Conservation (phyloP, 768 basidiomycete genomes). For the Mrakia gelida region DNA sequence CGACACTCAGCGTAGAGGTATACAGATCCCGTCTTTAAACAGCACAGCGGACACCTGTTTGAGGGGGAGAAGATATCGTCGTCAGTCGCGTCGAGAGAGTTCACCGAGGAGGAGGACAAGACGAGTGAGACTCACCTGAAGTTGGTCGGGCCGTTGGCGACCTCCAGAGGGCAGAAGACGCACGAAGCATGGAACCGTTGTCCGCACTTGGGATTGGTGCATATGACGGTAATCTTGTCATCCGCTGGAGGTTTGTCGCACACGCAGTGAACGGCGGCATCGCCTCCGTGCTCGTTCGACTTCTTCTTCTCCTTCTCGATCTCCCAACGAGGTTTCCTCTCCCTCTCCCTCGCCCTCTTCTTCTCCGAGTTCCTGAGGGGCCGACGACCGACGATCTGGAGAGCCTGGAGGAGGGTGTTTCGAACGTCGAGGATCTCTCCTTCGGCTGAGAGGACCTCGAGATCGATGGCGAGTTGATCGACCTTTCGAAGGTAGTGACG, state of each 20-base stretch:
- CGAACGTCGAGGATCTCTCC: conserved; percentile 10
- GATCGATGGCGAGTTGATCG: conserved; percentile 28
- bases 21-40: conserved; percentile 63
- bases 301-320: conserved; percentile 22
- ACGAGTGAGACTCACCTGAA: no score
- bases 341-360: conserved; percentile 18
- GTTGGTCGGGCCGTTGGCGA: conserved; percentile 36
- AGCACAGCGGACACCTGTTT: conserved; percentile 64
- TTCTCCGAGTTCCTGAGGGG: neutral
- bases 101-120: no score
- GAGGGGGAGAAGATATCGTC: no score
- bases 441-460: conserved; percentile 6
- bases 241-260: conserved; percentile 28
- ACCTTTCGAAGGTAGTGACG: conserved; percentile 37
- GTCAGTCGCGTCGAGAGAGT: no score
- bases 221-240: conserved; percentile 33
- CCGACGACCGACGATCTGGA: neutral
- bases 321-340: conserved; percentile 25
- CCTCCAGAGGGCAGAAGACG: conserved; percentile 35
- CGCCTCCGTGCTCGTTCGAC: conserved; percentile 8
- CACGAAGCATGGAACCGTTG: conserved; percentile 41
- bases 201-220: conserved; percentile 32
- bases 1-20: conserved; percentile 59
- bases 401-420: conserved; percentile 8
- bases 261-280: conserved; percentile 8